Base-by-base conservation (phyloP, 2,329 filamentous ascomycete species). In the Aureobasidium sp. region DNA sequence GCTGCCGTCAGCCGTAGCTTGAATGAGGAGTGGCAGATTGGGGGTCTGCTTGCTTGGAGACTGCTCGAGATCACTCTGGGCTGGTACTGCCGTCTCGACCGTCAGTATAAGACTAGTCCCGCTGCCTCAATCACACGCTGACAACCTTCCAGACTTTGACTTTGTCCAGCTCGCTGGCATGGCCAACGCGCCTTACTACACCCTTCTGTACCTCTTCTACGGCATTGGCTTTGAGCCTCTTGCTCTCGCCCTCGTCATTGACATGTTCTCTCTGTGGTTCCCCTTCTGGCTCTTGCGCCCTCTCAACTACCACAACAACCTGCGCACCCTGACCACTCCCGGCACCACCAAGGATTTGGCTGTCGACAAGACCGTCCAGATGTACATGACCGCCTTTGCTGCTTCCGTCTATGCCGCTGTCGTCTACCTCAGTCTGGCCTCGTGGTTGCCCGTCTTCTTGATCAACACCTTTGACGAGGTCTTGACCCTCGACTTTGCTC, bases 131-230 rank as follows among this genome's bases (percentile, higher is more conserved):
- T 25, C 5, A 2, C n/a, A 12, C 15, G 14, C 57, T 60, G 45
- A 60, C 45, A 0, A 7, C 15, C 1, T 11, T 25, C 62, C 67
- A 77, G 75, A 74, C 69, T 70, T 76, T 63, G 79, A 80, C 67
- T 72, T 79, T 61, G 69, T 72, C 51, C 72, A 73, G 22, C 73
- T 80, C 47, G 74, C 75, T 5, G 67, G 90, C 64, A 78, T 97
- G 45, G 87, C 87, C 61, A 86, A 91, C 74, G 83, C 88, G 22
- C 93, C 92, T 47, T 84, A 85, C 68, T 84, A 88, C 65, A 89
- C 89, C 71, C 85, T 97, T 47, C 80, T 96, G 31, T 80, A 81
- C 34, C 85, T 85, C 58, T 96, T 95, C 78, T 96, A 95, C 81
- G 76, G 80, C 39, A 81, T 95, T 67, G 82, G 83, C 29, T 78